Percentiles rank a stretch among this genome's conserved stretches.
These are phyloP conservation scores for Phytopythium kandeliae DNA, from an alignment of 352 stramenopile genomes.

Conservation along the genomic window DNA sequence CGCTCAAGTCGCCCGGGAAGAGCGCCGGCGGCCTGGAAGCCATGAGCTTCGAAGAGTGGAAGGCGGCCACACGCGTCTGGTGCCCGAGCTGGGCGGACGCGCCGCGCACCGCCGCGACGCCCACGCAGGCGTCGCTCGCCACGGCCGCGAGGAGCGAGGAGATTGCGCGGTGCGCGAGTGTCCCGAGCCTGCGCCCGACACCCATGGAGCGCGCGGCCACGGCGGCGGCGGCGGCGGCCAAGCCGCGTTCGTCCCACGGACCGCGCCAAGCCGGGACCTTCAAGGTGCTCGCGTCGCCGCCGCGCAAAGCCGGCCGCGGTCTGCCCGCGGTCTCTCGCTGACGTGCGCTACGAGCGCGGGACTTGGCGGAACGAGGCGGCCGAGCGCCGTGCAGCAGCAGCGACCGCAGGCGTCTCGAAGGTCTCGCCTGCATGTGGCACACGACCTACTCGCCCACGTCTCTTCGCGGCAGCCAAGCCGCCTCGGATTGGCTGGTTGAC, in stretches of 20 bases:
- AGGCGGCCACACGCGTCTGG: conserved; percentile 47
- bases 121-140: conserved; percentile 22
- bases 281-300: background rate
- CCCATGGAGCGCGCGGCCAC: conserved; percentile 40
- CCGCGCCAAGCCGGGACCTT: background rate
- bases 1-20: conserved; percentile 2
- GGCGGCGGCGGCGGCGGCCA: background rate
- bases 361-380: background rate
- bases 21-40: conserved; percentile 8
- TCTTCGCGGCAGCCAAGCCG: background rate
- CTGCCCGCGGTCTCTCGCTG: background rate
- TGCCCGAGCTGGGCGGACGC: conserved; percentile 13
- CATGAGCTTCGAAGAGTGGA: conserved; percentile 62
- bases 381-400: too few species aligned
- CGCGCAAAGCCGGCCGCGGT: background rate
- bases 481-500: background rate
- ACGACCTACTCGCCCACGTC: too few species aligned
- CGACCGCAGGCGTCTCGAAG: too few species aligned
- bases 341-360: background rate
- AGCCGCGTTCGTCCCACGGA: background rate
- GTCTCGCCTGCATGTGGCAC: too few species aligned
- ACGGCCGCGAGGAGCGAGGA: conserved; percentile 22
- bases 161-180: conserved; percentile 43
- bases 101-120: conserved; percentile 18
- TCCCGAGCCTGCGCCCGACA: conserved; percentile 47